Percentiles rank a stretch among this genome's conserved stretches.
Evolutionary conservation across 345 rosid genomes (phyloP).

Genomic region (Syzygium jambos): DNA sequence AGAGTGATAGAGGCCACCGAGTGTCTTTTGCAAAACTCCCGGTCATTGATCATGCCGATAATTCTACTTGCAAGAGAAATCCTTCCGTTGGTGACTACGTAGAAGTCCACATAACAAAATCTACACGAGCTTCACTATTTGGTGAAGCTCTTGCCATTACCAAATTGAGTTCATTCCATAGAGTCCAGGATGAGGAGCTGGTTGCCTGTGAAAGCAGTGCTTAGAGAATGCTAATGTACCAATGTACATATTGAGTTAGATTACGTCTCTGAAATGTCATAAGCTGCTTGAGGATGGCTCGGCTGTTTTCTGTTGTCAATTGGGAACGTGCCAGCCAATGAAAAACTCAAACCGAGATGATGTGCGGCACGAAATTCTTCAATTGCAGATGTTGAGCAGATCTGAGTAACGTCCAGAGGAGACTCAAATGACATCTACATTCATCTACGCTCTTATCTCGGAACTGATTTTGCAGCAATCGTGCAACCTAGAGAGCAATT

Average conservation of each 20-base stretch:
- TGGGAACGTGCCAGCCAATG: not conserved
- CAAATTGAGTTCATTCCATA: slow-evolving; percentile 52
- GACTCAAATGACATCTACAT: not conserved
- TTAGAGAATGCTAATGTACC: not conserved
- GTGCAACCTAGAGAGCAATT: not conserved
- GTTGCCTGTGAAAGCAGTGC: slow-evolving; percentile 41
- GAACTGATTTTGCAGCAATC: not conserved
- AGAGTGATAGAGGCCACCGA: slow-evolving; percentile 78
- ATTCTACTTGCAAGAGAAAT: slow-evolving; percentile 19
- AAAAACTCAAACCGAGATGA: not conserved
- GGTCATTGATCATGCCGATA: slow-evolving; percentile 22
- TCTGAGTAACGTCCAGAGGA: not conserved
- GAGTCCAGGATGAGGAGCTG: slow-evolving; percentile 21
- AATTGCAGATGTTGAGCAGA: not conserved
- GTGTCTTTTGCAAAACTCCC: slow-evolving; percentile 50
- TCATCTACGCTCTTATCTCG: not conserved
- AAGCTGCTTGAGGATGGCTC: not conserved
- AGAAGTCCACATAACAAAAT: slow-evolving; percentile 58
- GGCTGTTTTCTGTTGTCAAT: not conserved
- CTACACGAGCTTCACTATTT: slow-evolving; percentile 61
- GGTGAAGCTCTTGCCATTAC: slow-evolving; percentile 78
- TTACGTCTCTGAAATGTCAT: not conserved
- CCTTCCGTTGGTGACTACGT: slow-evolving; percentile 70
- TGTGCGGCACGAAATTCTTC: not conserved
- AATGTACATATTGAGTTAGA: not conserved